Evolutionary conservation across 345 rosid species (phyloP).

Genomic region (Arabis alpina): DNA sequence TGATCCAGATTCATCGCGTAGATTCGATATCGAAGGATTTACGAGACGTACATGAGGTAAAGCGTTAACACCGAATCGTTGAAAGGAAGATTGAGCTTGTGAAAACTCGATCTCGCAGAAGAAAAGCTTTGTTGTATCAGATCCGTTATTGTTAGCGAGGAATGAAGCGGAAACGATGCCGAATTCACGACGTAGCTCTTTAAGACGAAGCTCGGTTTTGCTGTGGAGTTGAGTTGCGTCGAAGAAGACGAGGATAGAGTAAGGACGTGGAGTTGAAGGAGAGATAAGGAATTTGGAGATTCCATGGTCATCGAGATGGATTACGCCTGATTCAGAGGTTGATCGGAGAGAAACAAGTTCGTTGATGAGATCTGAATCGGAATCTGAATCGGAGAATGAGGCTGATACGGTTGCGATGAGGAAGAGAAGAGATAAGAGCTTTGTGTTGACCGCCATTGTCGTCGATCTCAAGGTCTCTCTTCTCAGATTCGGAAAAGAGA

Average conservation of each 20-base stretch:
- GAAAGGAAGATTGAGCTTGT: constrained; percentile 66
- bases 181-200: constrained; percentile 70
- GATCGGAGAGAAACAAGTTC: constrained; percentile 77
- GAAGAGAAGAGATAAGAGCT: constrained; percentile 27
- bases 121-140: constrained; percentile 63
- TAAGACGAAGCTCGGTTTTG: constrained; percentile 76
- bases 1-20: constrained; percentile 64
- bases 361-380: constrained; percentile 53
- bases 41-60: constrained; percentile 93
- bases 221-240: constrained; percentile 69
- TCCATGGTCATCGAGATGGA: constrained; percentile 80
- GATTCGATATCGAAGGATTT: constrained; percentile 51
- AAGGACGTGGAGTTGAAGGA: constrained; percentile 68
- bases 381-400: constrained; percentile 31
- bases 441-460: constrained; percentile 46
- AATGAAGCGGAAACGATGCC: constrained; percentile 70
- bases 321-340: constrained; percentile 61
- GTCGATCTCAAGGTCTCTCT: constrained; percentile 13
- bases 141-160: constrained; percentile 64
- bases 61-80: constrained; percentile 78
- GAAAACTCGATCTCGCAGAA: constrained; percentile 84
- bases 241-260: constrained; percentile 81
- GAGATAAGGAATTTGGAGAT: constrained; percentile 79
- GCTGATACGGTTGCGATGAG: constrained; percentile 39
- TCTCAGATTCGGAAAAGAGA: constrained; percentile 24